Conservation (phyloP, 805 yeast species). For the Hemisphaericaspora nanyangensis region DNA sequence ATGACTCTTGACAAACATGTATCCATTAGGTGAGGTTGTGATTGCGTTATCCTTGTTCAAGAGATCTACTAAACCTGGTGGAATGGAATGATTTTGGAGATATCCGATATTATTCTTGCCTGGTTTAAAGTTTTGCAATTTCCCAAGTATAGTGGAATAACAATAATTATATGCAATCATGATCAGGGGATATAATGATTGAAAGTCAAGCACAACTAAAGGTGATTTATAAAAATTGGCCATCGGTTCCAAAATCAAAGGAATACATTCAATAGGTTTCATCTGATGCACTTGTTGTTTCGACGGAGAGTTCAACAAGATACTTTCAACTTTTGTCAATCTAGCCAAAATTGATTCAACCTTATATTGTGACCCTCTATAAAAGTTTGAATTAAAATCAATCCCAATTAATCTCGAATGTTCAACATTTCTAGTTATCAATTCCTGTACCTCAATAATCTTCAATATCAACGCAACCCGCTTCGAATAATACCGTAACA, state of each 20-base stretch:
- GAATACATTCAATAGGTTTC: constrained; percentile 81
- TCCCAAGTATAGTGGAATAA: constrained; percentile 68
- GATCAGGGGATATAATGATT: constrained; percentile 89
- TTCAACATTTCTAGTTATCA: constrained; percentile 69
- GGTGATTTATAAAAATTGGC: constrained; percentile 86
- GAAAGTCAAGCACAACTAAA: constrained; percentile 85
- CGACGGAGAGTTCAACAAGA: constrained; percentile 71
- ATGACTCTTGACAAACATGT: constrained; percentile 63
- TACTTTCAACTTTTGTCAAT: constrained; percentile 72
- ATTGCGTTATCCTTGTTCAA: constrained; percentile 48
- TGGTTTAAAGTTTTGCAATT: constrained; percentile 50
- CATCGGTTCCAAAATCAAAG: constrained; percentile 89
- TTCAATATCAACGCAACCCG: constrained; percentile 42
- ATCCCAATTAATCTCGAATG: constrained; percentile 84
- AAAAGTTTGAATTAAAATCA: constrained; percentile 82
- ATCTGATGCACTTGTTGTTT: constrained; percentile 78
- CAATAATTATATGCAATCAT: constrained; percentile 90
- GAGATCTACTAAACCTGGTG: constrained; percentile 53
- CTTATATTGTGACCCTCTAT: constrained; percentile 90
- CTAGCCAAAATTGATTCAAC: constrained; percentile 83
- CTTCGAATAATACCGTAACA: constrained; percentile 44
- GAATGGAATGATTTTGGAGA: constrained; percentile 39
- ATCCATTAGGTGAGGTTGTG: constrained; percentile 81
- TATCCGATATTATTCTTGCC: constrained; percentile 53
- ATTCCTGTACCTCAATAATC: constrained; percentile 58